Conservation (phyloP, 176 grass and related monocot genomes). For the Lolium rigidum region DNA sequence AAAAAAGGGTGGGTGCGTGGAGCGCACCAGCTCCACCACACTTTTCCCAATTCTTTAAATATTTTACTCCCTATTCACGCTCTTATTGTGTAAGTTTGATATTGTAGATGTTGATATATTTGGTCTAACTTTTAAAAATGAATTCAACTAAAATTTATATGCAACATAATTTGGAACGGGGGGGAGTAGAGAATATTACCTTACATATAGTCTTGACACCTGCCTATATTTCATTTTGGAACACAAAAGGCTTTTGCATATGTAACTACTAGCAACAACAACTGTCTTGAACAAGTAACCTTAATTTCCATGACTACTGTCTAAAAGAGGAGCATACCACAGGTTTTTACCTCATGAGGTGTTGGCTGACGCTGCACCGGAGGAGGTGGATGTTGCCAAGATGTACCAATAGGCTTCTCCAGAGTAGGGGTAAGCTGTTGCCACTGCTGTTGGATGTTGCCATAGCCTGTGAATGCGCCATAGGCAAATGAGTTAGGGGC, state of each 20-base stretch:
- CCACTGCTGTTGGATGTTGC: not conserved
- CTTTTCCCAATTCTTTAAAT: no score
- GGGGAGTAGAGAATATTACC: not conserved
- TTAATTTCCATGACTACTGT: not conserved
- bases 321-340: not conserved
- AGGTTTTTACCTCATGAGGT: not conserved
- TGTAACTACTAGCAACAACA: not conserved
- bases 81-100: no score
- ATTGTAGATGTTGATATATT: no score
- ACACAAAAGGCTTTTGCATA: not conserved
- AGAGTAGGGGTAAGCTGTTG: not conserved
- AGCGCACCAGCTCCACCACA: no score
- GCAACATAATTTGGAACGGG: no score
- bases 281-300: conserved; percentile 1
- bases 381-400: not conserved
- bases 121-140: no score
- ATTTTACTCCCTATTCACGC: no score
- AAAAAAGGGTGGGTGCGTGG: no score
- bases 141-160: no score
- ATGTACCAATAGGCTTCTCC: not conserved
- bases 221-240: not conserved
- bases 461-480: not conserved
- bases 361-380: not conserved
- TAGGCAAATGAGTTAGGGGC: not conserved
- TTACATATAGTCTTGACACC: not conserved